Conservation (phyloP, 352 stramenopile genomes). For the Pythium phragmiticola region DNA sequence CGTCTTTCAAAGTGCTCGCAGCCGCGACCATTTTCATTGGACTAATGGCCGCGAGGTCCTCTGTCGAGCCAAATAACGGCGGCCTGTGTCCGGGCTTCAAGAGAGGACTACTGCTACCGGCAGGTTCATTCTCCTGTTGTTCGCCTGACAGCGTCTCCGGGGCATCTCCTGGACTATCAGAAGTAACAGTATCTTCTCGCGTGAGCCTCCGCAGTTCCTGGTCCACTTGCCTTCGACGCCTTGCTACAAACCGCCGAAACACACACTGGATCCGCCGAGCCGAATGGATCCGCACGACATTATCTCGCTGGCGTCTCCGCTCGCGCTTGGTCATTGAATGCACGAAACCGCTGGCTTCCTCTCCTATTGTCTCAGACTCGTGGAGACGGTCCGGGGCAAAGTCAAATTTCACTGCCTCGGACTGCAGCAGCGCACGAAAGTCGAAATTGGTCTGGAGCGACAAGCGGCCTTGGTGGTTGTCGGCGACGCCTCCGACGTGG, state of each 20-base stretch:
- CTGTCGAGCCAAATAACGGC: constrained; percentile 3
- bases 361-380: not conserved
- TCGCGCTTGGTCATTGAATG: constrained; percentile 17
- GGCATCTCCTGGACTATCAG: not conserved
- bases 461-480: constrained; percentile 58
- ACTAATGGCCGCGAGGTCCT: constrained; percentile 22
- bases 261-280: constrained; percentile 25
- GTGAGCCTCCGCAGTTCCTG: constrained; percentile 20
- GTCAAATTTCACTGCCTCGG: constrained; percentile 10
- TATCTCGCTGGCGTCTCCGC: constrained; percentile 11
- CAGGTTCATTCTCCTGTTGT: too few relatives aligned
- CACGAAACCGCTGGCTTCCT: not conserved
- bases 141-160: too few relatives aligned
- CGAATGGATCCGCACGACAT: not conserved
- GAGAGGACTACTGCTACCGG: not conserved
- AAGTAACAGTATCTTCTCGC: constrained; percentile 7
- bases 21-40: constrained; percentile 31
- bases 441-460: constrained; percentile 54
- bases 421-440: constrained; percentile 52
- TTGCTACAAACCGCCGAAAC: constrained; percentile 14
- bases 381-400: constrained; percentile 20
- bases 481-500: constrained; percentile 50
- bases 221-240: not conserved
- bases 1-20: constrained; percentile 32
- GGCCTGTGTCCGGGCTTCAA: not conserved